Evolutionary conservation across 2,329 filamentous ascomycete genomes (phyloP).

Genomic region (Fusarium domesticum): DNA sequence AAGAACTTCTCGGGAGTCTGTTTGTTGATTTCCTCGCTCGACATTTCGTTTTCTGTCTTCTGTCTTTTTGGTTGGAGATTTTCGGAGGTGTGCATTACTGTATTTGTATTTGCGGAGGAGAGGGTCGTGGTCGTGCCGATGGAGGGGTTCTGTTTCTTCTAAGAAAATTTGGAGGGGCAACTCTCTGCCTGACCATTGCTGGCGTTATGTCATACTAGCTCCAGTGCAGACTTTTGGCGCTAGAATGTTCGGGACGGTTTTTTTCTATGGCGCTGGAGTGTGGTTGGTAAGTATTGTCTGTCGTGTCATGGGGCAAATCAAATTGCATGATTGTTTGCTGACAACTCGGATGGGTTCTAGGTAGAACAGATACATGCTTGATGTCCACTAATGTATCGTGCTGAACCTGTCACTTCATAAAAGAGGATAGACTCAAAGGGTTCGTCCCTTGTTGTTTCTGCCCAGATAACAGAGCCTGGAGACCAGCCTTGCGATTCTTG

Average conservation of each 20-base stretch:
- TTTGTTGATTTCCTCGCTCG: conserved; percentile 39
- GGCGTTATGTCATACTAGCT: conserved; percentile 31
- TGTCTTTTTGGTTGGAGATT: conserved; percentile 14
- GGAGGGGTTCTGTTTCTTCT: conserved; percentile 27
- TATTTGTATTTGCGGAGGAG: neutral
- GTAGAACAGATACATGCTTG: too few relatives aligned
- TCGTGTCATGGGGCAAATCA: too few relatives aligned
- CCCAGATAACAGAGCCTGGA: conserved; percentile 61
- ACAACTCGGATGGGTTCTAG: too few relatives aligned
- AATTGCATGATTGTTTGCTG: too few relatives aligned
- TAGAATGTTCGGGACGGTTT: conserved; percentile 25
- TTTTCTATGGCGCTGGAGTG: too few relatives aligned
- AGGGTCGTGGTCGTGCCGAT: conserved; percentile 13
- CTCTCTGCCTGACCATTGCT: conserved; percentile 2
- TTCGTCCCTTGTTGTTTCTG: conserved; percentile 46
- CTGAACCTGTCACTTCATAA: conserved; percentile 39
- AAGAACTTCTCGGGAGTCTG: conserved; percentile 54
- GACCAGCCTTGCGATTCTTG: conserved; percentile 61
- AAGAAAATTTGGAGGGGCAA: conserved; percentile 35
- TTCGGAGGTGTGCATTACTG: conserved; percentile 9
- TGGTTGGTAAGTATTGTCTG: neutral
- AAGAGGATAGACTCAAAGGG: conserved; percentile 53
- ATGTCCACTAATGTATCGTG: too few relatives aligned
- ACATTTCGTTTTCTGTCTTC: conserved; percentile 36
- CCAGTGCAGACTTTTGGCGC: conserved; percentile 22